These are phyloP conservation scores for Suillus spraguei DNA, from an alignment of 768 basidiomycete species.

Conservation along the genomic window DNA sequence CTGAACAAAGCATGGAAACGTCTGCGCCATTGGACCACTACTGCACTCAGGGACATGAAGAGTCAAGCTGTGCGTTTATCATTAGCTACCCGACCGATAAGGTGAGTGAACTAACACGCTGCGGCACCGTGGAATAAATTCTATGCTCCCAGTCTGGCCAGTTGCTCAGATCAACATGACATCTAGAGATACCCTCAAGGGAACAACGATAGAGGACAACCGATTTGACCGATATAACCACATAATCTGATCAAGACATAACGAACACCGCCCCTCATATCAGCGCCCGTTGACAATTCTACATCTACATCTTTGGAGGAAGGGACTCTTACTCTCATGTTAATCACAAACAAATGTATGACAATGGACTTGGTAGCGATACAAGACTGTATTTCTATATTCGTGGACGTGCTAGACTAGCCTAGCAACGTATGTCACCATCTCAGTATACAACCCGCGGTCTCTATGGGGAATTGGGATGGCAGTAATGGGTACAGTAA, in stretches of 20 bases:
- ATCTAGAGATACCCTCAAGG: neutral
- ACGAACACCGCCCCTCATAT: neutral
- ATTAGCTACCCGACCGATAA: neutral
- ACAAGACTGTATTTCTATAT: neutral
- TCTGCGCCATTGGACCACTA: constrained; percentile 2
- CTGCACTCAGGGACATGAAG: constrained; percentile 3
- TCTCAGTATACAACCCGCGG: neutral
- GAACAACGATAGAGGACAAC: neutral
- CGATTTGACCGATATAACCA: neutral
- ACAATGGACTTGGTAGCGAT: neutral
- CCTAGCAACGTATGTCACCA: neutral
- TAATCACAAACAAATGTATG: constrained; percentile 4
- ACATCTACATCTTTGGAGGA: neutral
- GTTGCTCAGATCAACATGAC: neutral
- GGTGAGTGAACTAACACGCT: neutral
- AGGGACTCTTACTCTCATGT: neutral
- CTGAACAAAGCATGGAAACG: constrained; percentile 3
- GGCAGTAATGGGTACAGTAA: neutral
- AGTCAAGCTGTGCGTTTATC: neutral
- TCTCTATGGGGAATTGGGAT: neutral
- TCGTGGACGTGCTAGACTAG: neutral
- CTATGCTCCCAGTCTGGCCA: neutral
- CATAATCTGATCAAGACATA: neutral
- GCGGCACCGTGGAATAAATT: neutral
- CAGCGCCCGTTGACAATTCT: neutral